Percentiles rank a stretch among this genome's conserved stretches.
These are phyloP conservation scores for Candida montana DNA, from an alignment of 805 yeast species.

Conservation along the genomic window DNA sequence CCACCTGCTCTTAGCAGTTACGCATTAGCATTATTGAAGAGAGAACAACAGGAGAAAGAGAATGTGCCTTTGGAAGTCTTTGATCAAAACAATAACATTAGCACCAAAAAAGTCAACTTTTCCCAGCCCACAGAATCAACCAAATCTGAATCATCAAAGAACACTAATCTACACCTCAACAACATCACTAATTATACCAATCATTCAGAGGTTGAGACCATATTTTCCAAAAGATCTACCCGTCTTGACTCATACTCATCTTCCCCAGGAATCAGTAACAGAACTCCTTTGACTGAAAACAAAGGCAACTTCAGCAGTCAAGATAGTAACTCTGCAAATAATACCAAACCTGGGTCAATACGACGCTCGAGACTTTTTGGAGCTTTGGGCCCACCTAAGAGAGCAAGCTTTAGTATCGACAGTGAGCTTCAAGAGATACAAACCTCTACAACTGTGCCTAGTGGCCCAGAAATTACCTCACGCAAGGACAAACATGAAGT, in stretches of 20 bases:
- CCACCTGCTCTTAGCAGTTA: conserved; percentile 60
- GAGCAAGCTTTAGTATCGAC: conserved; percentile 18
- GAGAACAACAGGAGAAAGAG: conserved; percentile 20
- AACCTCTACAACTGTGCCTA: not conserved
- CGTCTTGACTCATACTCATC: conserved; percentile 14
- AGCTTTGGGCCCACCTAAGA: conserved; percentile 32
- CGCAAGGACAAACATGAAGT: not conserved
- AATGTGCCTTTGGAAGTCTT: not conserved
- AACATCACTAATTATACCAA: conserved; percentile 14
- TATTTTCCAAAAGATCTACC: conserved; percentile 16
- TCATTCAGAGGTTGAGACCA: conserved; percentile 21
- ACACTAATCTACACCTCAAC: conserved; percentile 8
- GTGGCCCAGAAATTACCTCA: too few species aligned
- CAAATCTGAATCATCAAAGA: not conserved
- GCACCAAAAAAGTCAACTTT: conserved; percentile 23
- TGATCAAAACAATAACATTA: not conserved
- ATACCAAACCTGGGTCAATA: conserved; percentile 22
- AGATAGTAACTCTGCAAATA: conserved; percentile 6
- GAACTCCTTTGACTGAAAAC: conserved; percentile 16
- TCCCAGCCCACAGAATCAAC: conserved; percentile 13
- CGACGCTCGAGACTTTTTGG: conserved; percentile 26
- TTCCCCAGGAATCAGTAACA: conserved; percentile 14
- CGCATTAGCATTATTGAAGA: conserved; percentile 46
- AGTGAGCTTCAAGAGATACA: not conserved
- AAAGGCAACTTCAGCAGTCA: conserved; percentile 5